Base-by-base conservation (phyloP, 768 basidiomycete species). In the Sarcodon aspratus region DNA sequence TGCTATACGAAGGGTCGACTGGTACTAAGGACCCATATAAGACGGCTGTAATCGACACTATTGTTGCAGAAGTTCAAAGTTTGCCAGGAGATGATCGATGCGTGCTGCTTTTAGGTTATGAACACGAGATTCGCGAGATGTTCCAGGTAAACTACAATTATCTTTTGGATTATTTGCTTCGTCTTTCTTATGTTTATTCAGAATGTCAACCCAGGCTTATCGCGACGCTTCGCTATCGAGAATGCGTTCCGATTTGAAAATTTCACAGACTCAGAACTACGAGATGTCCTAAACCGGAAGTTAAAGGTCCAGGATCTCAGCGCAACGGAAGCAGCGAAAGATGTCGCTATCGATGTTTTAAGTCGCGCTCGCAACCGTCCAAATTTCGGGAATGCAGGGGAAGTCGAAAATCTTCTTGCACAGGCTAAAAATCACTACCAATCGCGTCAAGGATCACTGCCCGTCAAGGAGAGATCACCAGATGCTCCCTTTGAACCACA, bases 21-120 rank as follows among this genome's bases (percentile, higher is more conserved):
- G 47, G 45, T 4, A 31, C 47, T 34, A 63, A 54, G 12, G 80
- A 85, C 52, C 59, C 67, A 0, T 84, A 64, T 61, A 83, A 82
- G 53, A 80, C 78, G 1, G 71, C 80, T 0, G 83, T 85, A 37
- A 81, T 85, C 31, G 83, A 85, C 56, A 83, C 82, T 0, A 74
- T 85, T 31, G 82, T 85, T 0, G 83, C 83, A 0, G 83, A 85
- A 59, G 74, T 85, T 3, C 82, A 85, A 54, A 80, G 73, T 42
- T 71, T 71, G 0, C 78, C 79, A 1, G 81, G 82, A 4, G 83
- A 85, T 57, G 82, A 85, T 57, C 70, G 81, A 32, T 82, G 80
- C 47, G 78, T 85, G 0, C 63, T 85, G 9, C 59, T 85, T 40
- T 58, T 82, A 1, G 83, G 82, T 0, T 85, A 85, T 60, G 75